Percentiles rank a stretch among this genome's conserved stretches.
phyloP scores from a whole-genome alignment of 805 yeast genomes.

The Candida ficus region DNA sequence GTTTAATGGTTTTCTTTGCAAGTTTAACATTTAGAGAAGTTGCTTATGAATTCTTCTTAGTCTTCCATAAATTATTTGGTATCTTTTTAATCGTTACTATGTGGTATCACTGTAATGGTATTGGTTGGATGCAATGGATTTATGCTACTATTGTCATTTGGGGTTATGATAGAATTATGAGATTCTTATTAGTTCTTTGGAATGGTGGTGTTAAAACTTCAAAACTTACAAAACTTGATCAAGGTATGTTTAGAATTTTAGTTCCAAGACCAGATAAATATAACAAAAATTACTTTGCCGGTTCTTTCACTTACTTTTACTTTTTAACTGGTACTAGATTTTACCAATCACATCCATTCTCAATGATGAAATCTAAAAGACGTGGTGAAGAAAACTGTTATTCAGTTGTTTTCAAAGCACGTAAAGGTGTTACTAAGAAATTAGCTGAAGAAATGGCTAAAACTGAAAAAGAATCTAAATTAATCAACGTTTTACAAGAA shows the following conservation, averaged over 20 bases:
- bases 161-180: constrained; percentile 58
- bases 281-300: constrained; percentile 40
- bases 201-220: constrained; percentile 60
- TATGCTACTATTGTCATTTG: constrained; percentile 60
- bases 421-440: constrained; percentile 50
- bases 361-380: constrained; percentile 41
- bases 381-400: constrained; percentile 26
- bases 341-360: constrained; percentile 70
- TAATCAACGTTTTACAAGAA: constrained; percentile 41
- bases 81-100: constrained; percentile 46
- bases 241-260: constrained; percentile 36
- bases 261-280: constrained; percentile 40
- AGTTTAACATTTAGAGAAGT: constrained; percentile 43
- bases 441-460: constrained; percentile 30
- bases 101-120: constrained; percentile 55
- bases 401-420: constrained; percentile 41
- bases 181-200: constrained; percentile 47
- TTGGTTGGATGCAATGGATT: constrained; percentile 46
- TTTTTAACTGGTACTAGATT: constrained; percentile 38
- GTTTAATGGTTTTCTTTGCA: constrained; percentile 44
- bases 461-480: constrained; percentile 27
- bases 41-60: constrained; percentile 56
- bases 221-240: constrained; percentile 24
- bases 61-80: constrained; percentile 54
- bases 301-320: constrained; percentile 51